Base-by-base conservation (phyloP, 768 basidiomycete genomes). In the Pisolithus microcarpus region DNA sequence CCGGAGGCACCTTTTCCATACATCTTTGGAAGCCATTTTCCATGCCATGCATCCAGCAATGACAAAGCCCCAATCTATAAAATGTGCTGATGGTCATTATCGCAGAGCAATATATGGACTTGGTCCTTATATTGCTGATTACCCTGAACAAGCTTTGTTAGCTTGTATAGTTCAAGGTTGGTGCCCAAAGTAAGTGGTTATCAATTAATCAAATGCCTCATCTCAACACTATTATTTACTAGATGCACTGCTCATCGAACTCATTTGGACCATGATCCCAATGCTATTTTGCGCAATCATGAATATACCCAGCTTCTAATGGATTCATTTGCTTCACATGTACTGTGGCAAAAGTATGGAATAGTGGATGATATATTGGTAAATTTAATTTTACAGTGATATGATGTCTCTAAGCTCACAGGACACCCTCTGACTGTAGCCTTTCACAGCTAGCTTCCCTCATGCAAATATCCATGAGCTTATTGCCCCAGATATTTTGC, bases 111-210 rank as follows among this genome's bases (percentile, higher is more conserved):
- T 73, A 16, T 72, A 65, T 56, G 61, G 63, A 1, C 48, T 74
- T 7, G 70, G 70, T 0, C 64, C 69, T 0, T 69, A 70, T 34
- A 72, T 74, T 54, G 70, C 69, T 0, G 69, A 74, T 46, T 73
- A 74, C 50, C 71, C 67, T 0, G 70, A 74, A 46, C 72, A 73
- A 52, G 64, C 53, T 1, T 45, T 67, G 66, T 24, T 43, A 0
- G 59, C 67, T 8, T 61, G 69, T 30, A 56, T 70, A 36, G 62
- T 72, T 3, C 62, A 67, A 37, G 58, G 58, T 1, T 73, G 71
- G 71, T 74, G 72, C 51, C 43, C 66, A 16, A 56, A 55, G 71
- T 72, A 56, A 38, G 47, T 58, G 40, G 15, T 43, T 21, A 26
- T 23, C 28, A 45, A 49, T 26, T 16, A 11, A 16, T 54, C 38